A percentile compares a stretch with the other conserved stretches of the same genome.
Evolutionary conservation across 805 yeast genomes (phyloP).

Genomic region (Huiozyma naganishii): DNA sequence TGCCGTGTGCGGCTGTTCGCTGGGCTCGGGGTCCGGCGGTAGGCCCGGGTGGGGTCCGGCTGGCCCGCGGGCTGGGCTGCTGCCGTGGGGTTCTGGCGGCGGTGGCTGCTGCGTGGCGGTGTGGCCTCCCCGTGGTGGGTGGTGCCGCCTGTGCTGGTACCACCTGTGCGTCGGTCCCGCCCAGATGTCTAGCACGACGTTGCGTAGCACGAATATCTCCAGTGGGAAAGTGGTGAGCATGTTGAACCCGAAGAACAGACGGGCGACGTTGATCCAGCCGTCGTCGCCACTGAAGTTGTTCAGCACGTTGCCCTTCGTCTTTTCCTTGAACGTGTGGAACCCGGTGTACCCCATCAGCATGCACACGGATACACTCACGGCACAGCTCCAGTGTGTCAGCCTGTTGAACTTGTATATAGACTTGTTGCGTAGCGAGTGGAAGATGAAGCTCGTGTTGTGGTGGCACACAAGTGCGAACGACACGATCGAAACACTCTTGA

Average conservation of each 20-base stretch:
- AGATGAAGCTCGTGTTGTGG: conserved; percentile 85
- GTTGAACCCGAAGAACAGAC: conserved; percentile 83
- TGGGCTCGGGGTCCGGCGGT: conserved; percentile 33
- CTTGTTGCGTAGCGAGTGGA: conserved; percentile 69
- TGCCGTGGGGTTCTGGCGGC: not conserved
- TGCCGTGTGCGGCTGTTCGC: conserved; percentile 29
- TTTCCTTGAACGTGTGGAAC: conserved; percentile 58
- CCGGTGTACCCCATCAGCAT: conserved; percentile 73
- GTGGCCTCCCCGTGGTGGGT: not conserved
- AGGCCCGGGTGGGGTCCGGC: no score
- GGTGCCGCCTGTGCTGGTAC: no score
- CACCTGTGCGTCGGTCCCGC: no score
- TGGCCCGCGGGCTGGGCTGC: not conserved
- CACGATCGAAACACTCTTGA: conserved; percentile 88
- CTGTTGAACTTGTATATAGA: conserved; percentile 63
- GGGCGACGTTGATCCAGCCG: conserved; percentile 67
- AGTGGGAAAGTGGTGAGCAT: conserved; percentile 89
- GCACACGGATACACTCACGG: conserved; percentile 71
- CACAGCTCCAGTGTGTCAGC: conserved; percentile 76
- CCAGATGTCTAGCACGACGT: conserved; percentile 51
- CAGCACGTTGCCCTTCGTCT: conserved; percentile 76
- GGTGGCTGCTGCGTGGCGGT: not conserved
- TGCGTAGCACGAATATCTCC: conserved; percentile 83
- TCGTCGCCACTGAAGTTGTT: conserved; percentile 79
- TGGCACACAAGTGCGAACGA: conserved; percentile 95